phyloP scores from a whole-genome alignment of 2,329 filamentous ascomycete genomes.

The Penicillium carneum region DNA sequence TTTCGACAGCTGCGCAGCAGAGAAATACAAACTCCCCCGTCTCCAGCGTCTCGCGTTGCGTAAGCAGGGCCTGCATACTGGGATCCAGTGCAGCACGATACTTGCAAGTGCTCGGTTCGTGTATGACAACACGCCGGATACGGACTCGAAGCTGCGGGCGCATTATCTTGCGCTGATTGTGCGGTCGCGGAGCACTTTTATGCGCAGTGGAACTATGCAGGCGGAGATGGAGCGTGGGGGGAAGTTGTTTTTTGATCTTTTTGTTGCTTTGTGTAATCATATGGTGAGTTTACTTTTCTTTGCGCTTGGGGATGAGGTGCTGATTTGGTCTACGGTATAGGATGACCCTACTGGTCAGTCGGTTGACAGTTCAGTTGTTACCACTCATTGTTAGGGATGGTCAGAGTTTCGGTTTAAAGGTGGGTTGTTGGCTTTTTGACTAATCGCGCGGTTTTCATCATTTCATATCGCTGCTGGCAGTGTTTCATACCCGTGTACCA shows the following conservation, averaged over 20 bases:
- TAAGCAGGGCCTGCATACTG: slow-evolving; percentile 87
- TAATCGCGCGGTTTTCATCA: not conserved
- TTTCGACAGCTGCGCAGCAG: slow-evolving; percentile 71
- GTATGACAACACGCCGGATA: slow-evolving; percentile 86
- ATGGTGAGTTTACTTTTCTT: slow-evolving; percentile 64
- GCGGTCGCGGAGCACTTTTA: slow-evolving; percentile 84
- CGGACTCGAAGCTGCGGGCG: slow-evolving; percentile 85
- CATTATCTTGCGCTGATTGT: slow-evolving; percentile 94
- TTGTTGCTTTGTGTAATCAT: slow-evolving; percentile 91
- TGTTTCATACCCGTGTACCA: slow-evolving; percentile 33
- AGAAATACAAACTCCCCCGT: slow-evolving; percentile 82
- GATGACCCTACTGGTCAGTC: slow-evolving; percentile 37
- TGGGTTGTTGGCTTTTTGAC: not conserved
- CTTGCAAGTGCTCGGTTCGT: slow-evolving; percentile 86
- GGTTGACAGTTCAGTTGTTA: slow-evolving; percentile 27
- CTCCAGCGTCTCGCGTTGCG: slow-evolving; percentile 83
- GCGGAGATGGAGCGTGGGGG: slow-evolving; percentile 90
- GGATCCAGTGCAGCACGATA: slow-evolving; percentile 84
- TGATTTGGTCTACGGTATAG: slow-evolving; percentile 22
- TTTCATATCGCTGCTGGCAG: slow-evolving; percentile 11
- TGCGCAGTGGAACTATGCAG: slow-evolving; percentile 93
- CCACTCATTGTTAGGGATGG: slow-evolving; percentile 7
- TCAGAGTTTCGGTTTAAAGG: not conserved
- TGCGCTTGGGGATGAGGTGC: not conserved
- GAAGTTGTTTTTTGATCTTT: slow-evolving; percentile 89